Base-by-base conservation (phyloP, 257 asterid species). In the Nicotiana benthamiana region DNA sequence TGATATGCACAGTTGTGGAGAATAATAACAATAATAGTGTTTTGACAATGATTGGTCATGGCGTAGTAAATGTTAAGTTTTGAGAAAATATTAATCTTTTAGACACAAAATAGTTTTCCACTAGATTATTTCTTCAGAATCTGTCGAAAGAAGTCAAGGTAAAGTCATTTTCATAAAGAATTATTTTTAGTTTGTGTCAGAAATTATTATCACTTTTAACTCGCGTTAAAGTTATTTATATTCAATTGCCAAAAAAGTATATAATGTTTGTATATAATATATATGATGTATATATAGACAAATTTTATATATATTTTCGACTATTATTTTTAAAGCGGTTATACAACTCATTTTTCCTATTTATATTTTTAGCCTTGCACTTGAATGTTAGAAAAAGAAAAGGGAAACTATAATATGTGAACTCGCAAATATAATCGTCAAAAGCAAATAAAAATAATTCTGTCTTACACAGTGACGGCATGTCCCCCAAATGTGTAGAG, bases 401-500 rank as follows among this genome's bases (percentile, higher is more conserved):
- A 18, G 13, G 7, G 15, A 70, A 5, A 13, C 6, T 0, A 51
- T 48, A 51, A 51, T 51, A 4, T 40, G 8, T 40, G 56, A 11
- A 51, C 56, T 40, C 6, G 9, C 11, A 51, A 51, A 12, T 51
- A 40, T 8, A 40, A 12, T 59, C 4, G 20, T 30, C 36, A 20
- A 46, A 24, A 20, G 22, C 40, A 61, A 62, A 60, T 18, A 75
- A 34, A 65, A 28, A 59, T 46, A 28, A 66, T 2, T 22, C 5
- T 12, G 90, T 85, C 97, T 91, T 94, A 93, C 98, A 94, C 98
- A 43, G 98, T 94, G 30, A 94, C 98, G 63, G 98, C 98, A 89
- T 94, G 98, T 82, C 98, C 98, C 74, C 98, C 98, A 57, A 94
- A 94, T 63, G 97, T 94, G 88, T 94, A 94, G 83, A 94, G 98